Percentiles rank a stretch among this genome's conserved stretches.
Evolutionary conservation across 2,329 filamentous ascomycete genomes (phyloP).

Genomic region (Onygenales sp.): DNA sequence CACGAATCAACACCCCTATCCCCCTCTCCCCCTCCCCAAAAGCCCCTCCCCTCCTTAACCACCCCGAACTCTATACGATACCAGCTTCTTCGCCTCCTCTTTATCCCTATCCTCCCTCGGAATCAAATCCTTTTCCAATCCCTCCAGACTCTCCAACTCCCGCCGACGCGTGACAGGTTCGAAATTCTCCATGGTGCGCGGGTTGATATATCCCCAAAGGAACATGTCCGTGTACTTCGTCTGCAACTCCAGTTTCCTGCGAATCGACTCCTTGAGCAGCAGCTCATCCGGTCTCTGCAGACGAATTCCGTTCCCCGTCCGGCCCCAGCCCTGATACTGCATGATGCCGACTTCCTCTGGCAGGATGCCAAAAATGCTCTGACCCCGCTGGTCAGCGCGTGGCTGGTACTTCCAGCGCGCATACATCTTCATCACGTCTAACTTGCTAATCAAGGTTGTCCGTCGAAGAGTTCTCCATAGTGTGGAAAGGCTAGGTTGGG

Average conservation of each 20-base stretch:
- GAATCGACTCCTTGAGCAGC: conserved; percentile 46
- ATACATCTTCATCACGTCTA: conserved; percentile 49
- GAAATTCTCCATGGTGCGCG: conserved; percentile 41
- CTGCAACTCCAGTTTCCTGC: conserved; percentile 46
- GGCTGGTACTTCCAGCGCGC: conserved; percentile 47
- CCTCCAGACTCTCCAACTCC: conserved; percentile 35
- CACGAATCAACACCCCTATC: neutral
- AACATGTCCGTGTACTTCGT: conserved; percentile 48
- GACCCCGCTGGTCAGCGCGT: conserved; percentile 14
- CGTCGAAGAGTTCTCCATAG: conserved; percentile 53
- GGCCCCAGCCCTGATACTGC: conserved; percentile 27
- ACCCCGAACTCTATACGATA: conserved; percentile 1
- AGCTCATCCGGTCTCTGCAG: conserved; percentile 51
- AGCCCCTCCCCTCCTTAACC: neutral
- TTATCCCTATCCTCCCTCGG: conserved; percentile 1
- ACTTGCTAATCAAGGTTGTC: conserved; percentile 39
- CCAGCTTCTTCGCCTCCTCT: neutral
- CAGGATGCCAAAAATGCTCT: conserved; percentile 44
- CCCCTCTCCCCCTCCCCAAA: neutral
- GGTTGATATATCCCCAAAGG: conserved; percentile 54
- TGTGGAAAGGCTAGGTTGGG: conserved; percentile 47
- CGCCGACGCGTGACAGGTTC: conserved; percentile 45
- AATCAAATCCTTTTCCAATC: conserved; percentile 7
- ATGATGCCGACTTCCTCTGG: conserved; percentile 42
- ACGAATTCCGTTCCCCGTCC: conserved; percentile 27